Conservation (phyloP, 1,284 basidiomycete genomes). For the Cutaneotrichosporon sp. region DNA sequence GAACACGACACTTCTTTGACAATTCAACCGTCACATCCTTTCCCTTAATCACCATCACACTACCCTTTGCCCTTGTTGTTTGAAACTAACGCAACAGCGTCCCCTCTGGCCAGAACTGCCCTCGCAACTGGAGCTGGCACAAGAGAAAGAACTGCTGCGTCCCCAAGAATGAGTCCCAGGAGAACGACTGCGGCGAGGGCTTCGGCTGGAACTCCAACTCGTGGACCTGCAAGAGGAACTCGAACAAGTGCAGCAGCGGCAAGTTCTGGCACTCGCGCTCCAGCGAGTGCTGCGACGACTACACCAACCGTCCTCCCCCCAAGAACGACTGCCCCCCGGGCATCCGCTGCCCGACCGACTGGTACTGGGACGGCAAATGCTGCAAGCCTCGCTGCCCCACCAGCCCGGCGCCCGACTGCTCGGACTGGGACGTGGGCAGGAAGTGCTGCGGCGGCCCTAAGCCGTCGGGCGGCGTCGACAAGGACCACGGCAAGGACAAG, state of each 20-base stretch:
- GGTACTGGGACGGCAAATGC: slow-evolving; percentile 45
- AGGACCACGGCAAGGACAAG: not conserved
- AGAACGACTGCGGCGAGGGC: slow-evolving; percentile 47
- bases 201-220: slow-evolving; percentile 36
- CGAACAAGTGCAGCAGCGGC: not conserved
- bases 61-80: no score
- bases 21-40: no score
- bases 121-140: slow-evolving; percentile 5
- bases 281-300: slow-evolving; percentile 36
- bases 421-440: slow-evolving; percentile 37
- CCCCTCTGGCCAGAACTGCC: slow-evolving; percentile 2
- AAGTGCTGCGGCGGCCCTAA: slow-evolving; percentile 31
- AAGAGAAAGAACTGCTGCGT: slow-evolving; percentile 5
- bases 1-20: no score
- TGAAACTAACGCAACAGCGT: not conserved
- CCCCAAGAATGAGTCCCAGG: not conserved
- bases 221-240: slow-evolving; percentile 22
- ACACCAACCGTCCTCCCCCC: slow-evolving; percentile 28
- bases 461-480: slow-evolving; percentile 13
- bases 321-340: slow-evolving; percentile 37
- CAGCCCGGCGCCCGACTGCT: slow-evolving; percentile 44
- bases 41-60: no score
- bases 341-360: slow-evolving; percentile 42
- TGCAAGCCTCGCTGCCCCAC: slow-evolving; percentile 34
- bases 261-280: slow-evolving; percentile 37